Conservation (phyloP, 257 asterid species). For the Vinca minor region DNA sequence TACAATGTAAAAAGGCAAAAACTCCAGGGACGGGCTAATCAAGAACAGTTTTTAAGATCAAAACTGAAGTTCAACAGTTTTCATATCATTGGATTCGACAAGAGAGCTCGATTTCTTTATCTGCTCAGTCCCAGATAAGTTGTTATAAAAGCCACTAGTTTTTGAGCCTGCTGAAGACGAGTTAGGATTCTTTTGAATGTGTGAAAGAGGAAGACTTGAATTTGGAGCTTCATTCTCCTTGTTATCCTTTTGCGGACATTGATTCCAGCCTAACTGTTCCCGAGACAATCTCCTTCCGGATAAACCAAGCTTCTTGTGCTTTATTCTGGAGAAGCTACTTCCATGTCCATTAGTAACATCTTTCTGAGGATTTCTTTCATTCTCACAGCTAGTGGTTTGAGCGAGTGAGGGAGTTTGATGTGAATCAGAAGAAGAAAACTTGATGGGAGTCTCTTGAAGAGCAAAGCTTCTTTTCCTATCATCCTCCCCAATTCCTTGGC, state of each 20-base stretch:
- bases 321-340: slow-evolving; percentile 18
- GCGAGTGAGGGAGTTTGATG: slow-evolving; percentile 6
- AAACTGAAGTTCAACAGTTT: slow-evolving; percentile 10
- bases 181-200: slow-evolving; percentile 15
- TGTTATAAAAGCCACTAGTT: slow-evolving; percentile 14
- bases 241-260: slow-evolving; percentile 19
- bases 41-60: background rate
- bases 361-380: slow-evolving; percentile 14
- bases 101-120: slow-evolving; percentile 25
- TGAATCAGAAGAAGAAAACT: slow-evolving; percentile 10
- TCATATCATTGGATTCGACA: slow-evolving; percentile 19
- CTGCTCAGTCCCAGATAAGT: slow-evolving; percentile 5
- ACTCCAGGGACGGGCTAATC: no score
- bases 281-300: slow-evolving; percentile 25
- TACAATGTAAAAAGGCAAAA: no score
- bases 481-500: slow-evolving; percentile 19
- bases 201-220: slow-evolving; percentile 9
- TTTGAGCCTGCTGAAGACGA: slow-evolving; percentile 15
- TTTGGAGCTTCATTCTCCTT: slow-evolving; percentile 42
- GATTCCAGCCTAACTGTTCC: slow-evolving; percentile 18
- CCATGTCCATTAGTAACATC: slow-evolving; percentile 18
- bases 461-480: slow-evolving; percentile 16
- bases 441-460: slow-evolving; percentile 15
- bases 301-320: slow-evolving; percentile 32
- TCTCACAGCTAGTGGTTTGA: slow-evolving; percentile 11